phyloP scores from a whole-genome alignment of 2,329 filamentous ascomycete species.

The Teratosphaeria pseudoeucalypti region DNA sequence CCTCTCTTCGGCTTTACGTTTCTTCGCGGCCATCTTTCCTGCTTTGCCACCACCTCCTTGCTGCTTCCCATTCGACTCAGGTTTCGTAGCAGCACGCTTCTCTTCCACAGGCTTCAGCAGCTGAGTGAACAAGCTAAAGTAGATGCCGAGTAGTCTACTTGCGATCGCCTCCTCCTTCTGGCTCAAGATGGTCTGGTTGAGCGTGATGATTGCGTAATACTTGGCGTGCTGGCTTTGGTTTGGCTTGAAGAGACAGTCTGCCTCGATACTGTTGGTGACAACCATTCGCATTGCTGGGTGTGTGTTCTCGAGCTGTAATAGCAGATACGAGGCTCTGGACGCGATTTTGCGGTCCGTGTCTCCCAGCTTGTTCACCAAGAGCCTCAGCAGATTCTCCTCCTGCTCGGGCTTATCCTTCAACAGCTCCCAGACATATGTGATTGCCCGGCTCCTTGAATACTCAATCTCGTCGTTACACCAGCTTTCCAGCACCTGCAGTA shows the following conservation, averaged over 20 bases:
- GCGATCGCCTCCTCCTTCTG: conserved; percentile 72
- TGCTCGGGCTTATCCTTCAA: conserved; percentile 95
- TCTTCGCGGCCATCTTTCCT: conserved; percentile 44
- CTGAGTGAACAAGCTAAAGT: conserved; percentile 79
- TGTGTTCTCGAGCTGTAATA: conserved; percentile 79
- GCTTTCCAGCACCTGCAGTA: conserved; percentile 79
- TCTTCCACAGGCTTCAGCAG: conserved; percentile 57
- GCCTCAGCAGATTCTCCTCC: conserved; percentile 80
- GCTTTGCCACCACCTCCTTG: conserved; percentile 46
- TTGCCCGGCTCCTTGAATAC: conserved; percentile 75
- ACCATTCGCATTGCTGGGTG: conserved; percentile 92
- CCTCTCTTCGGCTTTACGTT: conserved; percentile 31
- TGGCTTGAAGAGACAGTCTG: conserved; percentile 76
- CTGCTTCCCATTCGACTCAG: conserved; percentile 9
- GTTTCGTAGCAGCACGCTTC: background rate
- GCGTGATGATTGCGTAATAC: conserved; percentile 91
- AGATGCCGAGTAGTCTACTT: conserved; percentile 73
- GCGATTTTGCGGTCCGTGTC: conserved; percentile 93
- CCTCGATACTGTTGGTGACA: conserved; percentile 74
- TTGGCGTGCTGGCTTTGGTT: conserved; percentile 80
- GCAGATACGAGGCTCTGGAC: conserved; percentile 80
- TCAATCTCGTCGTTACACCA: conserved; percentile 96
- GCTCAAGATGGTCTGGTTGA: conserved; percentile 93
- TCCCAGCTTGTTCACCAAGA: conserved; percentile 93
- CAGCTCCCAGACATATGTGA: conserved; percentile 85